Base-by-base conservation (phyloP, 495 filamentous ascomycete species). In the Cercophora samala region DNA sequence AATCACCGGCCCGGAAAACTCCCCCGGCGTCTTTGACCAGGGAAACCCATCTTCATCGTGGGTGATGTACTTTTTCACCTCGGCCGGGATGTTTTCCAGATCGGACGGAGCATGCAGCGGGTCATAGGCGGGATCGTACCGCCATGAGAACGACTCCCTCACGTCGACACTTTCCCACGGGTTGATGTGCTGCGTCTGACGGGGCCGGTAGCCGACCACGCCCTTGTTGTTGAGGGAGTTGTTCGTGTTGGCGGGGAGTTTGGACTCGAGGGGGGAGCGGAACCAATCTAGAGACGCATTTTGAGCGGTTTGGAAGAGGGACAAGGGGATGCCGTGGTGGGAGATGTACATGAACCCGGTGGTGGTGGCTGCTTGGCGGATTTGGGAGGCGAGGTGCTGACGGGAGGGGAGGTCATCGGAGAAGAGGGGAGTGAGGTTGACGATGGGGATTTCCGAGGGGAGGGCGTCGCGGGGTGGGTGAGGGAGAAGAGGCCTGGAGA, bases 341-440 rank as follows among this genome's bases (percentile, higher is more conserved):
- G 76, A 76, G 68, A 84, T 82, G 72, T 82, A 83, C 75, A 84
- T 83, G 73, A 84, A 84, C 18, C 82, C 82, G 1, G 70, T 73
- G 54, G 65, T 80, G 3, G 74, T 78, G 53, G 80, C 81, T 3
- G 81, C 82, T 26, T 72, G 67, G 37, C 76, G 72, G 63, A 84
- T 80, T 23, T 80, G 66, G 9, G 60, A 23, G 3, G 82, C 81
- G 0, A 84, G 75, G 13, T 65, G 21, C 60, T 77, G 58, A 3
- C 80, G 78, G 0, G 74, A 76, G 4, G 70, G 24, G 37, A 46
- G 9, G 15, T 46, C 37, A 55, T 74, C 78, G 72, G 78, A 80
- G 17, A 77, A 76, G n/a, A 77, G 75, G 22, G 66, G 64, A 0
- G 81, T 74, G 58, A 84, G 64, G 69, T 82, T 76, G 66, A 84